phyloP scores from a whole-genome alignment of 2,329 filamentous ascomycete genomes.

The Penicillium glabrum region DNA sequence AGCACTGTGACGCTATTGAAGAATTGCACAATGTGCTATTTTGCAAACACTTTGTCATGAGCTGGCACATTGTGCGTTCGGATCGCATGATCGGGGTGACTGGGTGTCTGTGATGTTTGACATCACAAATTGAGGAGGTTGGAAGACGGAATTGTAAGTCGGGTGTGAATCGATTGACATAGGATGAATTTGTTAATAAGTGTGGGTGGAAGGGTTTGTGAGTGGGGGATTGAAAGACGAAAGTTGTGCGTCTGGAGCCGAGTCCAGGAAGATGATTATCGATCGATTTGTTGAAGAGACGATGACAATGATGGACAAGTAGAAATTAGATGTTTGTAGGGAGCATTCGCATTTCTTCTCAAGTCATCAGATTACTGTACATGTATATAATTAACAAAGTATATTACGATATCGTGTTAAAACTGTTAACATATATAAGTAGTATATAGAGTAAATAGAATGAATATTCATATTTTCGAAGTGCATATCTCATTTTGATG shows the following conservation, averaged over 20 bases:
- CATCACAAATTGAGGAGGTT: constrained; percentile 87
- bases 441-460: too few relatives aligned
- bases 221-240: constrained; percentile 56
- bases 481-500: too few relatives aligned
- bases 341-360: neutral
- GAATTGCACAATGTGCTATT: too few relatives aligned
- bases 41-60: constrained; percentile 82
- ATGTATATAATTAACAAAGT: too few relatives aligned
- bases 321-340: constrained; percentile 26
- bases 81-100: constrained; percentile 80
- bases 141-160: constrained; percentile 74
- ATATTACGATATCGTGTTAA: too few relatives aligned
- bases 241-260: constrained; percentile 38
- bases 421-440: too few relatives aligned
- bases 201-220: constrained; percentile 72
- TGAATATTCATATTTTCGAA: too few relatives aligned
- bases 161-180: constrained; percentile 64
- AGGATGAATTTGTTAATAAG: constrained; percentile 64
- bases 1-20: too few relatives aligned
- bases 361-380: neutral
- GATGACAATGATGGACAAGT: constrained; percentile 51
- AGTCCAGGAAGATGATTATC: constrained; percentile 71
- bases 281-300: constrained; percentile 67
- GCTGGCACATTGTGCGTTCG: constrained; percentile 85
- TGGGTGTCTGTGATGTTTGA: constrained; percentile 67